Evolutionary conservation across 495 filamentous ascomycete species (phyloP).

Genomic region (Aspergillus affinis): DNA sequence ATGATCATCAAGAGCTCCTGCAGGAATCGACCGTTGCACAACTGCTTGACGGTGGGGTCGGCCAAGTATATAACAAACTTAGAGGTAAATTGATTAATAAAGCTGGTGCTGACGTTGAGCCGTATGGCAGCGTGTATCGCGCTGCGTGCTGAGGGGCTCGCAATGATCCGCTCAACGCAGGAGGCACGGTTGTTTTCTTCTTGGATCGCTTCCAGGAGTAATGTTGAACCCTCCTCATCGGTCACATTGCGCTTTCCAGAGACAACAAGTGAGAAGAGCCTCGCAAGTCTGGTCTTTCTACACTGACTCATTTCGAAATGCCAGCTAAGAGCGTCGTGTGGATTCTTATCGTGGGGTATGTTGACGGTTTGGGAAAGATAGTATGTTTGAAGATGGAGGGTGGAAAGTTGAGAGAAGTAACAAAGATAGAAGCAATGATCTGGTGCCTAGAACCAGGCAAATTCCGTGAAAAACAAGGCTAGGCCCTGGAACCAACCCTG

Average conservation of each 20-base stretch:
- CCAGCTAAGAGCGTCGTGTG: no score
- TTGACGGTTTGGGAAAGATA: no score
- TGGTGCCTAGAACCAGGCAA: no score
- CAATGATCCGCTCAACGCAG: constrained; percentile 57
- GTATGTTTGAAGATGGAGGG: no score
- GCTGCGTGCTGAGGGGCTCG: constrained; percentile 44
- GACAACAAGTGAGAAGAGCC: constrained; percentile 33
- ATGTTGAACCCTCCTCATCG: constrained; percentile 40
- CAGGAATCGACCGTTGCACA: constrained; percentile 57
- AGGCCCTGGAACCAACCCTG: no score
- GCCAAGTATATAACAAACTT: constrained; percentile 31
- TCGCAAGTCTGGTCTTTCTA: constrained; percentile 11
- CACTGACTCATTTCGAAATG: no score
- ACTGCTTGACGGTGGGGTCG: constrained; percentile 40
- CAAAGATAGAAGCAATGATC: no score
- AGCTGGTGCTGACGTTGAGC: constrained; percentile 46
- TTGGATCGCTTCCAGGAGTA: constrained; percentile 61
- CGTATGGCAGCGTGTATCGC: constrained; percentile 51
- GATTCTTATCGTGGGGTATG: no score
- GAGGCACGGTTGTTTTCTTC: constrained; percentile 44
- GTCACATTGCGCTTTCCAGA: constrained; percentile 31
- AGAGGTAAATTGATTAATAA: constrained; percentile 46
- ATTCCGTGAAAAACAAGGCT: no score
- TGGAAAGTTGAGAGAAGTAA: no score
- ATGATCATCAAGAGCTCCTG: constrained; percentile 51